These are phyloP conservation scores for Cryphonectria parasitica DNA, from an alignment of 2,329 filamentous ascomycete genomes.

Conservation along the genomic window DNA sequence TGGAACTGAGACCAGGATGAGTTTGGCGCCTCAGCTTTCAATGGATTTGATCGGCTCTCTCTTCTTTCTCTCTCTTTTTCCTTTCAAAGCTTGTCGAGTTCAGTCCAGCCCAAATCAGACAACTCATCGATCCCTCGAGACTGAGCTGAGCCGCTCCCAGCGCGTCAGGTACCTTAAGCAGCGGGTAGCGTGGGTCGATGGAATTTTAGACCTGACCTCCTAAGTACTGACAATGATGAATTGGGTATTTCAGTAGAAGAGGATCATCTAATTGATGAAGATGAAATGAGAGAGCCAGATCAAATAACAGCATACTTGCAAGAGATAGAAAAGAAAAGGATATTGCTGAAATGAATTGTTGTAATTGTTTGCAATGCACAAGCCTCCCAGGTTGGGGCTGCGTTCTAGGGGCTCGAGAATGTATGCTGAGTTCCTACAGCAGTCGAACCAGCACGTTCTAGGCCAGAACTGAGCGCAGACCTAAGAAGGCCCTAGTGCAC, in stretches of 20 bases:
- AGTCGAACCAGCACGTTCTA: background rate
- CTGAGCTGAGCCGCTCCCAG: background rate
- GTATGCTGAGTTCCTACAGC: background rate
- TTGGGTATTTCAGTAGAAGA: background rate
- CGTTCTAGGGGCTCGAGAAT: background rate
- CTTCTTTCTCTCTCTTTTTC: background rate
- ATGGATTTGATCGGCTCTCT: background rate
- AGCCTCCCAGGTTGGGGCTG: background rate
- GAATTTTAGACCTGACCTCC: background rate
- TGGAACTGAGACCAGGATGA: background rate
- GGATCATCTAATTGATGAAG: background rate
- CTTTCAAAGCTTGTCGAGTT: background rate
- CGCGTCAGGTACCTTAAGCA: background rate
- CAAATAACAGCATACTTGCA: background rate
- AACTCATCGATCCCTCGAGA: background rate
- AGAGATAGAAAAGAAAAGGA: background rate
- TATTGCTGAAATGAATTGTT: background rate
- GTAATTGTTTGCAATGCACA: background rate
- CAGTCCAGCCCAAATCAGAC: background rate
- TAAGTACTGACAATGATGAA: background rate
- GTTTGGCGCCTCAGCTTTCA: background rate
- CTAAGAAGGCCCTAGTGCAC: background rate
- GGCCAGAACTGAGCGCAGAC: background rate
- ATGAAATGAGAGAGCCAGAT: background rate
- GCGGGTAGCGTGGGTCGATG: background rate